Conservation (phyloP, 1,284 basidiomycete genomes). For the Schizopora paradoxa region DNA sequence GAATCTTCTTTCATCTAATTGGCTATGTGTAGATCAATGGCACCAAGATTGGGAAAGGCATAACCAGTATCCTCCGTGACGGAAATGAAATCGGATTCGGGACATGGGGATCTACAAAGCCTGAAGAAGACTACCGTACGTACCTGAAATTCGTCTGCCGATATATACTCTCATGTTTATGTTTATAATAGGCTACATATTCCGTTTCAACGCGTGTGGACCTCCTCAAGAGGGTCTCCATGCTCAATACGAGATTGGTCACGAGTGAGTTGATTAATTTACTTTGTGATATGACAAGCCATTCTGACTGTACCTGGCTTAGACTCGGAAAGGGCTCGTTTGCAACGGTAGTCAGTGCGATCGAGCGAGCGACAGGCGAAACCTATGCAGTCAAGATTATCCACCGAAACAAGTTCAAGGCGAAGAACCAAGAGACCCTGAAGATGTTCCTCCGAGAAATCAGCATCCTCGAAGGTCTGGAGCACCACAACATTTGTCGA, state of each 20-base stretch:
- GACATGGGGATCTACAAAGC: conserved; percentile 40
- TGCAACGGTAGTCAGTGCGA: conserved; percentile 70
- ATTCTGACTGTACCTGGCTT: not conserved
- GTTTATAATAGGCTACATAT: conserved; percentile 44
- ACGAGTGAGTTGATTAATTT: conserved; percentile 32
- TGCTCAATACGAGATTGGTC: conserved; percentile 56
- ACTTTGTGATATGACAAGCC: not conserved
- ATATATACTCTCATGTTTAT: conserved; percentile 15
- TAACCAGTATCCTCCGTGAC: conserved; percentile 58
- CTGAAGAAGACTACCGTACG: conserved; percentile 56
- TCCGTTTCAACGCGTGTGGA: conserved; percentile 47
- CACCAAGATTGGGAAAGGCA: conserved; percentile 51
- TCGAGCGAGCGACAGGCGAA: conserved; percentile 51
- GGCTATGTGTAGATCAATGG: conserved; percentile 59
- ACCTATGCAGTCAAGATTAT: conserved; percentile 79
- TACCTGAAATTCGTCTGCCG: conserved; percentile 15
- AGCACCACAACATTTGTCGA: conserved; percentile 79
- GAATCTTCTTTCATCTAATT: conserved; percentile 4
- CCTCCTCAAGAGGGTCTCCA: conserved; percentile 47
- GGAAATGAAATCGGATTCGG: conserved; percentile 84
- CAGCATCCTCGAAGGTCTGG: conserved; percentile 65
- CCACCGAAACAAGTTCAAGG: conserved; percentile 39
- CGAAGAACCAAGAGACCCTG: conserved; percentile 27
- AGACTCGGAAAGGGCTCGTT: conserved; percentile 74
- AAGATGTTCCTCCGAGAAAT: conserved; percentile 72